These are phyloP conservation scores for Leptographium wingfieldii DNA, from an alignment of 2,329 filamentous ascomycete genomes.

Conservation along the genomic window DNA sequence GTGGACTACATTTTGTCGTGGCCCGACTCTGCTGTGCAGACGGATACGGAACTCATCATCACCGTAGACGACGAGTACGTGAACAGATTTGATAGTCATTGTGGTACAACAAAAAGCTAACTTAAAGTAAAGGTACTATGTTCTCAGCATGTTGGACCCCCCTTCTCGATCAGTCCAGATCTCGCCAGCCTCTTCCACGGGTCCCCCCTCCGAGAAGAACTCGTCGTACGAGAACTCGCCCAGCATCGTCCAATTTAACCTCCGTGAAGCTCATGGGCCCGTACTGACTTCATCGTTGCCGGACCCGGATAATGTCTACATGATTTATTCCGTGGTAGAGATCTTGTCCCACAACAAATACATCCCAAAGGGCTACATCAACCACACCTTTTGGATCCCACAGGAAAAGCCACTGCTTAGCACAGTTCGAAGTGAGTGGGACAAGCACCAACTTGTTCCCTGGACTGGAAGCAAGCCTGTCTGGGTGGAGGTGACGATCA, in stretches of 20 bases:
- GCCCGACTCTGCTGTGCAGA: background rate
- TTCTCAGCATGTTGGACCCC: background rate
- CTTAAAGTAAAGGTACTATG: background rate
- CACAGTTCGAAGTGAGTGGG: constrained; percentile 11
- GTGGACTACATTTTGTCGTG: constrained; percentile 13
- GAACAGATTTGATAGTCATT: no score
- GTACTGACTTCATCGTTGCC: constrained; percentile 5
- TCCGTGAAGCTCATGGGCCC: constrained; percentile 6
- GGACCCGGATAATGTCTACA: constrained; percentile 6
- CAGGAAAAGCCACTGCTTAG: constrained; percentile 11
- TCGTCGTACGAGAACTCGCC: background rate
- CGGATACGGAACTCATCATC: constrained; percentile 9
- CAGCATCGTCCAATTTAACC: constrained; percentile 3
- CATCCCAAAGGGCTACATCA: constrained; percentile 14
- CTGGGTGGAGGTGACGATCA: constrained; percentile 16
- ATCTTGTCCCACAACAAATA: constrained; percentile 12
- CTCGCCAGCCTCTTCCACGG: background rate
- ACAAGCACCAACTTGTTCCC: constrained; percentile 14
- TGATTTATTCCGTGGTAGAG: constrained; percentile 14
- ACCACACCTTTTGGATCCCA: constrained; percentile 14
- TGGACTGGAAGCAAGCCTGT: constrained; percentile 12
- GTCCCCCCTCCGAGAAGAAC: background rate
- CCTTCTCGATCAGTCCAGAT: background rate
- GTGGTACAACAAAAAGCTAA: background rate
- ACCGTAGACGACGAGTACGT: constrained; percentile 15